Percentiles rank a stretch among this genome's conserved stretches.
Evolutionary conservation across 192 early-diverging fungal species (phyloP).

Genomic region (Coemansia aciculifera): DNA sequence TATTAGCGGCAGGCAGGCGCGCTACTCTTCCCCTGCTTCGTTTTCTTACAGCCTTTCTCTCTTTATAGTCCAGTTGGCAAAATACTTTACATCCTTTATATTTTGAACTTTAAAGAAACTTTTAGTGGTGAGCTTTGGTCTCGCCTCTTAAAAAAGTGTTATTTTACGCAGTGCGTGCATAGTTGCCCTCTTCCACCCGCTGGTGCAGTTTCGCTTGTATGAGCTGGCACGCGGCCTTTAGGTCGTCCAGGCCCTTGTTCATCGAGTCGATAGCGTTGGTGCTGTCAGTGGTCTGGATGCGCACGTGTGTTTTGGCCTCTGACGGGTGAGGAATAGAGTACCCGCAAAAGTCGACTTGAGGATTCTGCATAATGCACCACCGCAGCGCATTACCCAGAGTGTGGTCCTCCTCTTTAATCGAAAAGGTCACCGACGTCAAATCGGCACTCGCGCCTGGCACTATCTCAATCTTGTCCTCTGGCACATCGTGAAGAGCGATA

Average conservation of each 20-base stretch:
- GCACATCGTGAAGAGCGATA: constrained; percentile 42
- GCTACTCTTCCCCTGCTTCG: not conserved
- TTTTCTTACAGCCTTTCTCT: not conserved
- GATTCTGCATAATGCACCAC: constrained; percentile 93
- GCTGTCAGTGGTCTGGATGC: constrained; percentile 83
- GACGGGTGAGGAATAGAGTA: constrained; percentile 98
- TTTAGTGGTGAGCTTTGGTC: constrained; percentile 4
- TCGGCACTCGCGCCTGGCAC: constrained; percentile 65
- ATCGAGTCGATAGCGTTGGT: constrained; percentile 85
- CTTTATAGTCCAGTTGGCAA: not conserved
- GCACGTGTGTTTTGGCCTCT: constrained; percentile 85
- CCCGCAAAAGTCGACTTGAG: constrained; percentile 87
- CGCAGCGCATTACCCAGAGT: constrained; percentile 93
- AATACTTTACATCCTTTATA: constrained; percentile 8
- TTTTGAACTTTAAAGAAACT: not conserved
- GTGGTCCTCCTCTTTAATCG: constrained; percentile 92
- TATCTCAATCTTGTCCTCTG: constrained; percentile 44
- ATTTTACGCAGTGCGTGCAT: constrained; percentile 36
- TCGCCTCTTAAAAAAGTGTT: not conserved
- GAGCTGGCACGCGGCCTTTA: constrained; percentile 70
- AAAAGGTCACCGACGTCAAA: constrained; percentile 81
- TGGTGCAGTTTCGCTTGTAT: constrained; percentile 64
- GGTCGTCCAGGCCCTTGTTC: constrained; percentile 83
- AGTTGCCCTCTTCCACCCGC: constrained; percentile 62
- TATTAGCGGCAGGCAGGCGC: not conserved